Evolutionary conservation across 805 yeast species (phyloP).

Genomic region (Komagataella kurtzmanii): DNA sequence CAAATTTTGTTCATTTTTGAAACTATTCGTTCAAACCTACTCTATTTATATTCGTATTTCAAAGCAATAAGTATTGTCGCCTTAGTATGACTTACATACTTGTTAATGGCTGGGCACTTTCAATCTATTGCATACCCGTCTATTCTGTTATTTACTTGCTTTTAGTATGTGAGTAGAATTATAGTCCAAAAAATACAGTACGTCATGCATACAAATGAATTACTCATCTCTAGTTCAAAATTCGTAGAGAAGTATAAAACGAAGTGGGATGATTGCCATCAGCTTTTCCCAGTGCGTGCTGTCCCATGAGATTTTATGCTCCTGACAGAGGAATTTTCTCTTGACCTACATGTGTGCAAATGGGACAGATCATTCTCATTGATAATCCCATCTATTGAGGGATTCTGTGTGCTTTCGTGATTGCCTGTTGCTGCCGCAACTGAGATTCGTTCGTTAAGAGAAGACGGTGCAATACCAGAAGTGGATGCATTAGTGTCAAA

Average conservation of each 20-base stretch:
- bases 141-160: too few relatives aligned
- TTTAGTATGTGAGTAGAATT: too few relatives aligned
- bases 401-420: background rate
- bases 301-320: background rate
- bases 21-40: too few relatives aligned
- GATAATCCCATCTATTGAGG: background rate
- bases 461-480: constrained; percentile 63
- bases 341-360: background rate
- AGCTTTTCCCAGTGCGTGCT: background rate
- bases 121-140: too few relatives aligned
- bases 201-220: background rate
- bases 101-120: too few relatives aligned
- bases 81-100: too few relatives aligned
- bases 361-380: background rate
- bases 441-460: constrained; percentile 43
- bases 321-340: background rate
- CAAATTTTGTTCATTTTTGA: too few relatives aligned
- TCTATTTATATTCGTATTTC: too few relatives aligned
- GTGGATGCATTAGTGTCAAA: constrained; percentile 48
- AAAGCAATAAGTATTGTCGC: too few relatives aligned
- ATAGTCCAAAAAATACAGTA: background rate
- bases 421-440: background rate
- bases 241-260: too few relatives aligned
- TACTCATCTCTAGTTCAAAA: background rate
- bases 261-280: background rate